phyloP scores from a whole-genome alignment of 768 basidiomycete genomes.

The Russula vinacea region DNA sequence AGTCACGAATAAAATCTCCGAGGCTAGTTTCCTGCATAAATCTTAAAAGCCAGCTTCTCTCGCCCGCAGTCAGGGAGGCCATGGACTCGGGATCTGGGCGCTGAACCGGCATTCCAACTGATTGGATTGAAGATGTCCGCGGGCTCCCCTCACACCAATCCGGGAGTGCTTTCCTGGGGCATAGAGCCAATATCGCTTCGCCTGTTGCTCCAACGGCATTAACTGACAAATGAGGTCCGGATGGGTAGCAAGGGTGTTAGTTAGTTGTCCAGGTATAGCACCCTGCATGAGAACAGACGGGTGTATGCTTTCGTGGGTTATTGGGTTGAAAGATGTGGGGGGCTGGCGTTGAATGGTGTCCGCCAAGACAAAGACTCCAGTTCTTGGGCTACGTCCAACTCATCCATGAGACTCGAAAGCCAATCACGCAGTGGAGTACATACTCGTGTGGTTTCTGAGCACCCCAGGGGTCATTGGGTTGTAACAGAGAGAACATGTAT shows the following conservation, averaged over 20 bases:
- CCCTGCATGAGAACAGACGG: conserved; percentile 23
- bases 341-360: conserved; percentile 12
- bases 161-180: background rate
- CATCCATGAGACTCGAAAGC: background rate
- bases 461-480: conserved; percentile 60
- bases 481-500: conserved; percentile 50
- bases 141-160: background rate
- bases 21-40: conserved; percentile 11
- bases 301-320: conserved; percentile 23
- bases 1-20: conserved; percentile 3
- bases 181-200: conserved; percentile 10
- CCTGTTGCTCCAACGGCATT: conserved; percentile 20
- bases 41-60: conserved; percentile 9
- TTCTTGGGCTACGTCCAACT: conserved; percentile 40
- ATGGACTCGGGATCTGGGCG: background rate
- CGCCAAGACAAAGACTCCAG: conserved; percentile 19
- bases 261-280: conserved; percentile 12
- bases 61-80: background rate
- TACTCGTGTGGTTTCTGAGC: conserved; percentile 61
- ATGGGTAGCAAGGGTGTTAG: conserved; percentile 1
- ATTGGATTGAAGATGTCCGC: background rate
- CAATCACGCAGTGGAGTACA: conserved; percentile 14
- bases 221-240: conserved; percentile 20
- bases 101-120: background rate
- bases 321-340: conserved; percentile 12